Conservation (phyloP, 176 grass and related monocot genomes). For the Oryza australiensis region DNA sequence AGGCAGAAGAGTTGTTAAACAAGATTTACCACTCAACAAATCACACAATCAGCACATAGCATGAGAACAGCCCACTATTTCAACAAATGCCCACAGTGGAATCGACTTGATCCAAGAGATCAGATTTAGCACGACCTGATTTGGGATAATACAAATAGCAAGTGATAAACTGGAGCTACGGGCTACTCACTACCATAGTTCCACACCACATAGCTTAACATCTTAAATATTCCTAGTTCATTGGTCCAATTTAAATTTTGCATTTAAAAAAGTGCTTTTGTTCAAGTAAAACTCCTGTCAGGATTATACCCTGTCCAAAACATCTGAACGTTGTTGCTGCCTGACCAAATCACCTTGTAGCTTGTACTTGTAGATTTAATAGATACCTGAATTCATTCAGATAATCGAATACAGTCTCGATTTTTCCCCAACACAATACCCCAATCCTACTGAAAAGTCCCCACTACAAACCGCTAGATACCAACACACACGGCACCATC, state of each 20-base stretch:
- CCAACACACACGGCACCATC: constrained; percentile 9
- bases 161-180: not conserved
- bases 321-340: not conserved
- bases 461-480: constrained; percentile 40
- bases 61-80: not conserved
- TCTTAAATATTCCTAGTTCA: not conserved
- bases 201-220: not conserved
- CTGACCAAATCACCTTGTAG: too few species aligned
- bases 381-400: not conserved
- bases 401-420: not conserved
- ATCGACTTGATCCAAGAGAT: not conserved
- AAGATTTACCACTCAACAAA: not conserved
- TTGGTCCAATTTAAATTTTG: not conserved
- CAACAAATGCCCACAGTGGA: not conserved
- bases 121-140: not conserved
- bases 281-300: not conserved
- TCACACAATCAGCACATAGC: not conserved
- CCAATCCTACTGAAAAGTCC: not conserved
- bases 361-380: not conserved
- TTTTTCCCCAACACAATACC: not conserved
- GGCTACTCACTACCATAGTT: not conserved
- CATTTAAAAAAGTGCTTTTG: not conserved
- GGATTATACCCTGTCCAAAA: not conserved
- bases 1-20: not conserved
- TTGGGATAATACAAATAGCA: not conserved